These are phyloP conservation scores for Tuctoria greenei DNA, from an alignment of 176 grass and related monocot species.

Conservation along the genomic window DNA sequence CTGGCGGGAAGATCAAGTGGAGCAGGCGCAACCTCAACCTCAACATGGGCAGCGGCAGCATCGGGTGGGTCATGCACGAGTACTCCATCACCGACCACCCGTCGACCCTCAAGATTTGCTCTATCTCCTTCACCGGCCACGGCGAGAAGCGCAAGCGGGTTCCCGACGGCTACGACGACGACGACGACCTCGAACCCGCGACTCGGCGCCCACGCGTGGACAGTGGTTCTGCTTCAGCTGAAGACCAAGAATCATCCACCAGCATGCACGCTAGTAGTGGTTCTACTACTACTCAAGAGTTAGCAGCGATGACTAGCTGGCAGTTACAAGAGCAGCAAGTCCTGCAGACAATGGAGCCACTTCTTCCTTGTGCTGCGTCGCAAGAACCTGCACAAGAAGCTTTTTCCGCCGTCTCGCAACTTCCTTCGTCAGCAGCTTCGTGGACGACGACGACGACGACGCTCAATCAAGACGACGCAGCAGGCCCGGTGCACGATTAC, in stretches of 20 bases:
- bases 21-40: background rate
- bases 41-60: background rate
- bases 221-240: background rate
- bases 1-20: background rate
- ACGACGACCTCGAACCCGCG: background rate
- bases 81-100: background rate
- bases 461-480: too few relatives aligned
- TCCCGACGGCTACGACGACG: background rate
- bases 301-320: too few relatives aligned
- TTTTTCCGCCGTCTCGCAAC: too few relatives aligned
- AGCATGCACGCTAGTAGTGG: too few relatives aligned
- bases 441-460: too few relatives aligned
- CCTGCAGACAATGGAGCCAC: too few relatives aligned
- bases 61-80: constrained; percentile 41
- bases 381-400: too few relatives aligned
- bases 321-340: too few relatives aligned
- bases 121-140: constrained; percentile 17
- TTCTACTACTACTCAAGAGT: too few relatives aligned
- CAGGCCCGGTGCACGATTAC: too few relatives aligned
- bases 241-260: background rate
- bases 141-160: constrained; percentile 11
- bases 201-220: background rate
- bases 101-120: background rate
- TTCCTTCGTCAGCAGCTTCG: too few relatives aligned
- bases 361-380: background rate